Evolutionary conservation across 1,284 basidiomycete genomes (phyloP).

Genomic region (Moesziomyces antarcticus): DNA sequence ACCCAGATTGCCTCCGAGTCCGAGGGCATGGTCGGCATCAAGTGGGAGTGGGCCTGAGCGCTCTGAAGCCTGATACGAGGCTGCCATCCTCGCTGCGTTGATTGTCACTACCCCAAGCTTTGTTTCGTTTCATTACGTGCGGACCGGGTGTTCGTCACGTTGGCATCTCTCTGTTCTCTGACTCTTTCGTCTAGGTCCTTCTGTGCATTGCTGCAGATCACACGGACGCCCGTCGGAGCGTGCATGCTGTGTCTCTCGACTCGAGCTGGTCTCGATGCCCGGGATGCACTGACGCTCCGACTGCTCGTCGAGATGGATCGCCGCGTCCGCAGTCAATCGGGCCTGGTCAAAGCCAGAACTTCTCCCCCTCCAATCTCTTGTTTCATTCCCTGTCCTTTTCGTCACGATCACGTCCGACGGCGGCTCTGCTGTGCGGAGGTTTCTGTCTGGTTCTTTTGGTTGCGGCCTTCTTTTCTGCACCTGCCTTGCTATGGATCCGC

Average conservation of each 20-base stretch:
- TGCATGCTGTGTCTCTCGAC: neutral
- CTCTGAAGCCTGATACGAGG: neutral
- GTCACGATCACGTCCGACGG: neutral
- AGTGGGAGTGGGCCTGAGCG: slow-evolving; percentile 47
- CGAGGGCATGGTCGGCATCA: slow-evolving; percentile 73
- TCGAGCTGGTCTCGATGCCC: slow-evolving; percentile 23
- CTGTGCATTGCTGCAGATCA: slow-evolving; percentile 9
- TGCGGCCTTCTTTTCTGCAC: neutral
- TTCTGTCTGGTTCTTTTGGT: neutral
- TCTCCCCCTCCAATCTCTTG: neutral
- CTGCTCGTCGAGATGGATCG: neutral
- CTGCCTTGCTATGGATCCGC: neutral
- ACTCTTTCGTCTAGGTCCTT: slow-evolving; percentile 3
- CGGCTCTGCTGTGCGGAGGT: neutral
- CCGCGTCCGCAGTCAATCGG: neutral
- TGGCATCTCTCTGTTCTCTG: no score
- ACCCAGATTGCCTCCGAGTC: slow-evolving; percentile 72
- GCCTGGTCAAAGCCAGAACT: neutral
- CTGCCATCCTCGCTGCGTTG: no score
- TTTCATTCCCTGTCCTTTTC: neutral
- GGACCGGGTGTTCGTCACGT: neutral
- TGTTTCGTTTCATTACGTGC: neutral
- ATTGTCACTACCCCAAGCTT: no score
- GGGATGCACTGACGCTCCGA: neutral
- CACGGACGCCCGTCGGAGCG: slow-evolving; percentile 8